These are phyloP conservation scores for Boechera retrofracta DNA, from an alignment of 345 rosid genomes.

Conservation along the genomic window DNA sequence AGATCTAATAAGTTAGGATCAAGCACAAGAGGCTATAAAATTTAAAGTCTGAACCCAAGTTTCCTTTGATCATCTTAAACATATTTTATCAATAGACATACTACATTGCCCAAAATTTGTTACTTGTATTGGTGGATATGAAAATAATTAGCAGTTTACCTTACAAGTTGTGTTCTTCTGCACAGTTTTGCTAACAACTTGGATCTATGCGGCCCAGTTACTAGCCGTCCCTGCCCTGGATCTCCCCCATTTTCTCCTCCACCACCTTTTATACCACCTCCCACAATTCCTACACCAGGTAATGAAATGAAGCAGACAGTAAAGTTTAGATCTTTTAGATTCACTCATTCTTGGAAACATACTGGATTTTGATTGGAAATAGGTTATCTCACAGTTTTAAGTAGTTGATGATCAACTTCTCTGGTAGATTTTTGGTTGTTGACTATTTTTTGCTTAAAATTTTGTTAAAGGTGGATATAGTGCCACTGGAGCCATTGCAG, in stretches of 20 bases:
- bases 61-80: neutral
- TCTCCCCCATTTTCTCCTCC: slow-evolving; percentile 99
- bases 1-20: neutral
- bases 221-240: slow-evolving; percentile 91
- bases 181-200: slow-evolving; percentile 90
- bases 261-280: slow-evolving; percentile 88
- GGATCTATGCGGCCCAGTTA: slow-evolving; percentile 90
- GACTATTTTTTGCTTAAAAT: neutral
- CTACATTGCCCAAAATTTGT: neutral
- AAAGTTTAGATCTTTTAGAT: slow-evolving; percentile 1
- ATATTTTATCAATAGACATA: neutral
- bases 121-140: neutral
- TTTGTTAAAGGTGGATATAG: slow-evolving; percentile 62
- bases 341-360: neutral
- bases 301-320: slow-evolving; percentile 21
- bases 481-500: slow-evolving; percentile 90
- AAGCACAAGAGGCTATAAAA: neutral
- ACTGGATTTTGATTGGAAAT: neutral
- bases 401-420: neutral
- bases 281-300: slow-evolving; percentile 76
- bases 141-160: neutral
- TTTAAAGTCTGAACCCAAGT: neutral
- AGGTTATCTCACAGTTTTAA: neutral
- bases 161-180: slow-evolving; percentile 41
- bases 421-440: neutral